Percentiles rank a stretch among this genome's conserved stretches.
Evolutionary conservation across 306 rosid species (phyloP).

Genomic region (Argentina anserina): DNA sequence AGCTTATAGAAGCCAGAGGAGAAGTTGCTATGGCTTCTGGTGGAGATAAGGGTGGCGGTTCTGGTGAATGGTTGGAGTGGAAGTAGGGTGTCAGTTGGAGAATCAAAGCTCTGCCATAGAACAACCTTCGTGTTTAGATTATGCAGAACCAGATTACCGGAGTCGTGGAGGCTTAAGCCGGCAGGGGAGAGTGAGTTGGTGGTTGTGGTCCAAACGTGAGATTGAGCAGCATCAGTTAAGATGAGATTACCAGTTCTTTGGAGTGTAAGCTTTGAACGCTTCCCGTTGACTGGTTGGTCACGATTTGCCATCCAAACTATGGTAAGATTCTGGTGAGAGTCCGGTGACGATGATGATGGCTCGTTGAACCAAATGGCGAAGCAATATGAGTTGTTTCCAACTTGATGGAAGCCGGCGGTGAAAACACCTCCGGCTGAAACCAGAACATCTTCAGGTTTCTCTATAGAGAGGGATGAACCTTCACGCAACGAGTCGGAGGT

Average conservation of each 20-base stretch:
- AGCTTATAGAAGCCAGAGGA: constrained; percentile 49
- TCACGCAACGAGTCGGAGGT: constrained; percentile 11
- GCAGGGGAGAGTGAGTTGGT: constrained; percentile 18
- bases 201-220: constrained; percentile 41
- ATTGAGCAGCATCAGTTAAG: constrained; percentile 30
- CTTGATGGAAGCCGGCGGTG: constrained; percentile 43
- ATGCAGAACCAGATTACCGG: constrained; percentile 38
- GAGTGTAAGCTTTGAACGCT: constrained; percentile 41
- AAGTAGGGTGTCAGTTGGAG: constrained; percentile 48
- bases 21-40: constrained; percentile 40
- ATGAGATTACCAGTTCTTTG: constrained; percentile 33
- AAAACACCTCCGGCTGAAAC: constrained; percentile 34
- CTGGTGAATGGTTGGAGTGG: constrained; percentile 41
- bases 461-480: constrained; percentile 40
- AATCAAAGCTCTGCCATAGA: constrained; percentile 53
- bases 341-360: constrained; percentile 14
- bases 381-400: constrained; percentile 49
- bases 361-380: constrained; percentile 52
- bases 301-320: constrained; percentile 58
- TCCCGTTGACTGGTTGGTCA: constrained; percentile 40
- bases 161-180: constrained; percentile 21
- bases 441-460: constrained; percentile 28
- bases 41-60: constrained; percentile 34
- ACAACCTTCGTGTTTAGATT: background rate
- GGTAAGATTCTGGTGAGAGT: constrained; percentile 1